Evolutionary conservation across 768 basidiomycete genomes (phyloP).

Genomic region (Suillus cothurnatus): DNA sequence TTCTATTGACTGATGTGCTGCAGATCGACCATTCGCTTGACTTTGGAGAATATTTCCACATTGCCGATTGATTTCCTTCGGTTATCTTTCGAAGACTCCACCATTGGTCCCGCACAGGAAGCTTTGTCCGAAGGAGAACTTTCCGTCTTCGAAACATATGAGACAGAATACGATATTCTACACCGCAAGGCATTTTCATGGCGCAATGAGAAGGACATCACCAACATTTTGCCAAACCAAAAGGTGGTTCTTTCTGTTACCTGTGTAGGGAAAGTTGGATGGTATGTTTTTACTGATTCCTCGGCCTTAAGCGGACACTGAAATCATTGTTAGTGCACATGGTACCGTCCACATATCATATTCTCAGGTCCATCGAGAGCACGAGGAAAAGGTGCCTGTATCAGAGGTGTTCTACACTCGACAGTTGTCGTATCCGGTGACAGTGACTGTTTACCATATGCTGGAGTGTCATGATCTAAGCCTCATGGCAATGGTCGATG

Average conservation of each 20-base stretch:
- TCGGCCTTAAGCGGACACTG: conserved; percentile 3
- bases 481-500: conserved; percentile 58
- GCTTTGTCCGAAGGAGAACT: conserved; percentile 79
- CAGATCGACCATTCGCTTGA: conserved; percentile 83
- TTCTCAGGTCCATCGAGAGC: conserved; percentile 58
- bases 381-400: conserved; percentile 31
- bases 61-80: conserved; percentile 85
- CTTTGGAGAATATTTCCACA: conserved; percentile 86
- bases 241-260: conserved; percentile 66
- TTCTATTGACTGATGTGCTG: conserved; percentile 14
- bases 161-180: conserved; percentile 82
- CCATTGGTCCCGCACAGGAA: conserved; percentile 73
- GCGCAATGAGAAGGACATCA: conserved; percentile 46
- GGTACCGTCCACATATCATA: conserved; percentile 87
- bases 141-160: conserved; percentile 84
- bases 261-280: conserved; percentile 90
- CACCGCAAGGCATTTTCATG: conserved; percentile 83
- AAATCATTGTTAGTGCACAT: conserved; percentile 54
- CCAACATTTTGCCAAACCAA: conserved; percentile 66
- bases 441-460: conserved; percentile 95
- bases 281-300: conserved; percentile 55
- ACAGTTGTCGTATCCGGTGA: conserved; percentile 83
- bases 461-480: conserved; percentile 87
- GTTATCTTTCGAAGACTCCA: conserved; percentile 90
- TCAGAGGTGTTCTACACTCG: conserved; percentile 77